Evolutionary conservation across 2,329 filamentous ascomycete species (phyloP).

Genomic region (Diplodia corticola): DNA sequence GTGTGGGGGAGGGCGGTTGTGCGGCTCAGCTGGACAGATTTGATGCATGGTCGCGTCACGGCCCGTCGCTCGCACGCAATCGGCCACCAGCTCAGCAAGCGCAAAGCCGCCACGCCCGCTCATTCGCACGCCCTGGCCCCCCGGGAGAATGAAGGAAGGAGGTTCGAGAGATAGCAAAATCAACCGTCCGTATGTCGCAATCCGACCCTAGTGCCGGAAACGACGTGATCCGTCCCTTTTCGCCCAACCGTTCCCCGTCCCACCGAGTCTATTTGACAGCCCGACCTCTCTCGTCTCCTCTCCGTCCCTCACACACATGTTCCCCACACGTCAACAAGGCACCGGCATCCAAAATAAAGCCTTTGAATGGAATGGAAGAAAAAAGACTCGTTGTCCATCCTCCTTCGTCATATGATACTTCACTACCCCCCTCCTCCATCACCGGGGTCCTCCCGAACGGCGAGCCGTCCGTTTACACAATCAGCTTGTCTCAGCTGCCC

Average conservation of each 20-base stretch:
- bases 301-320: neutral
- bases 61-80: constrained; percentile 2
- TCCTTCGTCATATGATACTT: neutral
- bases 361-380: neutral
- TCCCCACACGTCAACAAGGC: neutral
- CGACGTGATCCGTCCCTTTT: neutral
- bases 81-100: neutral
- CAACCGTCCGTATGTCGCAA: constrained; percentile 13
- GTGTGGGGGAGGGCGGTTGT: neutral
- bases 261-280: neutral
- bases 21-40: neutral
- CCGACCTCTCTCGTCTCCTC: neutral
- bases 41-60: constrained; percentile 3
- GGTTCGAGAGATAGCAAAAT: neutral
- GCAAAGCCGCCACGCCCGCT: neutral
- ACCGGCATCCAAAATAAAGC: neutral
- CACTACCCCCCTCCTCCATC: neutral
- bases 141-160: neutral
- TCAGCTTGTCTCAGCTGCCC: neutral
- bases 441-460: neutral
- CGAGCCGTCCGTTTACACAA: neutral
- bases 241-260: neutral
- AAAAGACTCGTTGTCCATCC: no score
- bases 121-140: neutral
- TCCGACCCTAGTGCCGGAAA: constrained; percentile 13